Evolutionary conservation across 805 yeast species (phyloP).

Genomic region (Tetrapisispora nanseiensis): DNA sequence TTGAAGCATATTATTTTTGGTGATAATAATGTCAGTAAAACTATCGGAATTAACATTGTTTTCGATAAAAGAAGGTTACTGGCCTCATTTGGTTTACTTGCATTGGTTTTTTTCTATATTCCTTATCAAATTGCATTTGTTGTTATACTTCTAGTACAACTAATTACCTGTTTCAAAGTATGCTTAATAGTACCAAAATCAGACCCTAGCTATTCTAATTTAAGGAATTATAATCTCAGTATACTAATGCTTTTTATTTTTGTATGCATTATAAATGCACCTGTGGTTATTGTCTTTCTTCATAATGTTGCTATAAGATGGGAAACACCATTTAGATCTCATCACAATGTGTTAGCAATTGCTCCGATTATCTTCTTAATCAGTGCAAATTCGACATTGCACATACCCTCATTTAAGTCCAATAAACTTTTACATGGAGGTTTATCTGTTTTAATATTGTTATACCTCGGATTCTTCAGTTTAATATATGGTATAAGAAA

Average conservation of each 20-base stretch:
- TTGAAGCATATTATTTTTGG: background rate
- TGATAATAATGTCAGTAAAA: background rate
- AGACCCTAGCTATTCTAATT: conserved; percentile 20
- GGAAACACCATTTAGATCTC: conserved; percentile 79
- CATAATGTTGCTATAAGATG: conserved; percentile 70
- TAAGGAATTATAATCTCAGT: conserved; percentile 53
- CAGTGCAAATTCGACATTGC: conserved; percentile 42
- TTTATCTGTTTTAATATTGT: conserved; percentile 32
- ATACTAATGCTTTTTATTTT: conserved; percentile 61
- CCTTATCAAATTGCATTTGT: conserved; percentile 78
- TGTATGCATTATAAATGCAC: conserved; percentile 70
- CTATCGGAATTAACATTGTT: background rate
- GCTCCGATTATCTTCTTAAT: conserved; percentile 58
- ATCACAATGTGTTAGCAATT: conserved; percentile 72
- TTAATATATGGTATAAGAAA: conserved; percentile 70
- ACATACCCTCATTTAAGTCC: conserved; percentile 32
- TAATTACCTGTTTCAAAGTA: conserved; percentile 38
- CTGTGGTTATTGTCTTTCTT: conserved; percentile 69
- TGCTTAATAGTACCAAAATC: conserved; percentile 6
- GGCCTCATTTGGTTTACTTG: conserved; percentile 32
- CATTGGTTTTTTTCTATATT: conserved; percentile 48
- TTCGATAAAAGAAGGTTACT: conserved; percentile 23
- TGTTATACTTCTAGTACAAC: conserved; percentile 50
- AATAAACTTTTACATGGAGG: conserved; percentile 21
- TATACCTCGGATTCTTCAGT: conserved; percentile 50